Percentiles rank a stretch among this genome's conserved stretches.
Conservation (phyloP, 208 protist species). For the Crithidia bombi region DNA sequence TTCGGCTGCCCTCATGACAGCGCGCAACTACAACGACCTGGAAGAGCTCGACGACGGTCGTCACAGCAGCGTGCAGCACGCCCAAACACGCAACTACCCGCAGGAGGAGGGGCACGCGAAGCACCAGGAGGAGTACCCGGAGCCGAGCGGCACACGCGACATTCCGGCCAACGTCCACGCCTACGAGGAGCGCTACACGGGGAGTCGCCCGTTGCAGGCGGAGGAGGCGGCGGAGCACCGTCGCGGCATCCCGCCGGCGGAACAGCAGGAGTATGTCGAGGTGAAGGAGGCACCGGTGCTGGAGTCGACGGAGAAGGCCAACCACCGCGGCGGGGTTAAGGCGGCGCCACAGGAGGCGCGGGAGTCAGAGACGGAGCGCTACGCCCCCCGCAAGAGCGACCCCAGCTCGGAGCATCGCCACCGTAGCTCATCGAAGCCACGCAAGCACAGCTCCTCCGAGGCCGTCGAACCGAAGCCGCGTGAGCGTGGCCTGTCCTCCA, state of each 20-base stretch:
- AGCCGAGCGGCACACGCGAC: not conserved
- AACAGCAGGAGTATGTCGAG: slow-evolving; percentile 12
- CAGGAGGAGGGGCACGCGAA: not conserved
- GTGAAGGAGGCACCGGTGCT: slow-evolving; percentile 5
- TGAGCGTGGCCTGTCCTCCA: slow-evolving; percentile 7
- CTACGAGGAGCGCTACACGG: slow-evolving; percentile 5
- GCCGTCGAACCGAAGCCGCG: not conserved
- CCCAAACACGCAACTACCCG: not conserved
- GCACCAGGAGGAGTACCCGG: not conserved
- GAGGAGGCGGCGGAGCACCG: not conserved
- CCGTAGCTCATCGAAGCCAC: slow-evolving; percentile 14
- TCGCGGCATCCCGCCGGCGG: slow-evolving; percentile 1
- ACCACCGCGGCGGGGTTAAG: not conserved
- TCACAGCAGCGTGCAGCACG: not conserved
- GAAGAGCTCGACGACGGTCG: slow-evolving; percentile 12
- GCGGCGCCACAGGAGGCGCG: not conserved
- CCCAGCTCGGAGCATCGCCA: slow-evolving; percentile 10
- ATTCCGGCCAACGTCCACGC: not conserved
- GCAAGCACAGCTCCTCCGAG: slow-evolving; percentile 11
- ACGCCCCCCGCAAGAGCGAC: not conserved
- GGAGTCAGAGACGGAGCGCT: not conserved
- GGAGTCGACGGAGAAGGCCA: slow-evolving; percentile 9
- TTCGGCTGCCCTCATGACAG: not conserved
- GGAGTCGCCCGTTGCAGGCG: not conserved
- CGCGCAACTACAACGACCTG: not conserved